phyloP scores from a whole-genome alignment of 164 flowering plant genomes.

The Berberis thunbergii region DNA sequence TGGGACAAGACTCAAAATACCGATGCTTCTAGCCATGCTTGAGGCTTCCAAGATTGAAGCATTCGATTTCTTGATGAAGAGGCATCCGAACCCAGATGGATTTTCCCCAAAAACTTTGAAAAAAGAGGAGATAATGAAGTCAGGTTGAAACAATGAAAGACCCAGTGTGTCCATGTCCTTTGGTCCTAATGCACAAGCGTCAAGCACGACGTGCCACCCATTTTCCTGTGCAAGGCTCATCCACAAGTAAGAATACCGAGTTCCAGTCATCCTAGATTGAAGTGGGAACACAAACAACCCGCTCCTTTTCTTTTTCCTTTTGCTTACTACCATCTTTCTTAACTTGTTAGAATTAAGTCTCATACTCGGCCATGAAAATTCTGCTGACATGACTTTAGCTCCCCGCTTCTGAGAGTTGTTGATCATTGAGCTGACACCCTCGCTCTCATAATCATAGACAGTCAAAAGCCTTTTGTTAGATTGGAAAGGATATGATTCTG shows the following conservation, averaged over 20 bases:
- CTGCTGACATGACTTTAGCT: constrained; percentile 54
- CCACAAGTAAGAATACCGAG: constrained; percentile 81
- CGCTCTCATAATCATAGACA: constrained; percentile 80
- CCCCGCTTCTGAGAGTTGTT: constrained; percentile 61
- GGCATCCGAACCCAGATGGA: constrained; percentile 87
- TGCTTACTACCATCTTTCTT: constrained; percentile 48
- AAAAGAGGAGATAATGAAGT: constrained; percentile 77
- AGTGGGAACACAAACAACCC: constrained; percentile 87
- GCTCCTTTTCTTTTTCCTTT: constrained; percentile 41
- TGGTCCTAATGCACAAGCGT: constrained; percentile 84
- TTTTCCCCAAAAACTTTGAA: constrained; percentile 87
- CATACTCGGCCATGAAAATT: constrained; percentile 81
- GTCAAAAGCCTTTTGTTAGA: constrained; percentile 54
- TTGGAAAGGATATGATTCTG: constrained; percentile 76
- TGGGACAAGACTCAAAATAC: constrained; percentile 56
- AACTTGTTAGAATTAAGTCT: constrained; percentile 54
- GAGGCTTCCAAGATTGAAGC: constrained; percentile 42
- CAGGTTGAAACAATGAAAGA: constrained; percentile 72
- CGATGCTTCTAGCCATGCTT: constrained; percentile 24
- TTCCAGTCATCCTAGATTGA: constrained; percentile 71
- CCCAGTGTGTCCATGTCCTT: constrained; percentile 91
- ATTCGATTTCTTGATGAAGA: constrained; percentile 73
- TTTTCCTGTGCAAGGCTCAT: constrained; percentile 79
- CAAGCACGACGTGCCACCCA: constrained; percentile 88
- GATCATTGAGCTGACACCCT: constrained; percentile 58